phyloP scores from a whole-genome alignment of 2,329 filamentous ascomycete genomes.

The Aspergillus luchuensis region DNA sequence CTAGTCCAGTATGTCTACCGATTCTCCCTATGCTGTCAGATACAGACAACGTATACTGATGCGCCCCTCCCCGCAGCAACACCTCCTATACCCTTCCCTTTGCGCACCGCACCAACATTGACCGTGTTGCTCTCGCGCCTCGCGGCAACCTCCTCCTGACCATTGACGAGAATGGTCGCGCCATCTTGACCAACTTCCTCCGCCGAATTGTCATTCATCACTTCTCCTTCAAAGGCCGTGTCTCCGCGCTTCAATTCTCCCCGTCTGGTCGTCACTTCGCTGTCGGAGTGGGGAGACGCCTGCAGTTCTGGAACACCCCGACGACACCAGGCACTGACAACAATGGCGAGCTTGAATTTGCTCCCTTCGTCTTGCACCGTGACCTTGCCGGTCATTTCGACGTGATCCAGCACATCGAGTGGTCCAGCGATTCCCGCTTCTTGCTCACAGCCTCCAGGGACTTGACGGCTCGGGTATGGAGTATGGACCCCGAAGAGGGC shows the following conservation, averaged over 20 bases:
- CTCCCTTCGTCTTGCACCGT: conserved; percentile 87
- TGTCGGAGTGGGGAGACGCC: conserved; percentile 79
- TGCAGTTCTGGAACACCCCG: conserved; percentile 96
- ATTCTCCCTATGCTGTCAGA: not conserved
- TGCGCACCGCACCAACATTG: conserved; percentile 90
- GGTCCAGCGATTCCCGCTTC: conserved; percentile 95
- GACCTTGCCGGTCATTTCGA: conserved; percentile 89
- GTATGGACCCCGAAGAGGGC: conserved; percentile 78
- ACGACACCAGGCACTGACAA: conserved; percentile 78
- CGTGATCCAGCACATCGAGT: conserved; percentile 79
- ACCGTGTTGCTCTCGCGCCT: conserved; percentile 82
- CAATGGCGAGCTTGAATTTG: conserved; percentile 86
- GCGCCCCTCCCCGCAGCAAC: conserved; percentile 32
- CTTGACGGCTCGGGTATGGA: conserved; percentile 93
- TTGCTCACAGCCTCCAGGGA: conserved; percentile 92
- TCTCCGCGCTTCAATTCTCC: conserved; percentile 85
- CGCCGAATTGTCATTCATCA: conserved; percentile 87
- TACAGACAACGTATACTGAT: not conserved
- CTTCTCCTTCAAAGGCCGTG: conserved; percentile 86
- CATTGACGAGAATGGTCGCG: conserved; percentile 89
- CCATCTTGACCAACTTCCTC: conserved; percentile 87
- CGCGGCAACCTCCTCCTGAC: conserved; percentile 89
- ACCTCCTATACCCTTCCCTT: conserved; percentile 62
- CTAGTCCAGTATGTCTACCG: conserved; percentile 72
- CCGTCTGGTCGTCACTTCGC: conserved; percentile 90